Evolutionary conservation across 345 rosid species (phyloP), one percentile per base, ranked within the genome.

Genomic region (Aquilaria sinensis): DNA sequence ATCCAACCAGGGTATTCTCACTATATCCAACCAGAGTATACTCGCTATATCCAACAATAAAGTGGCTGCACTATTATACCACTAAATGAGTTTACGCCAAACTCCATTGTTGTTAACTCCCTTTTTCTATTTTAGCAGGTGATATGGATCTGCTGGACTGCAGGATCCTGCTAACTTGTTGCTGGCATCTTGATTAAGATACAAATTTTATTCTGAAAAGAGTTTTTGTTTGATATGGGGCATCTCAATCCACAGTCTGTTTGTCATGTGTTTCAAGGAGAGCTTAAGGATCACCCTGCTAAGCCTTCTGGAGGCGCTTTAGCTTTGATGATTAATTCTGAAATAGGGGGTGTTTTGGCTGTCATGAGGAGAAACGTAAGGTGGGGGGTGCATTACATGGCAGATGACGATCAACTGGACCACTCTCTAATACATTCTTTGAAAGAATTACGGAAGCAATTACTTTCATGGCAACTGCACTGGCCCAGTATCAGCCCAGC

Each of bases 361-460:
- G 90, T 88, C 65, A 83, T 88, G 87, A 78, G 91, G 69, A 85
- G 95, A 73, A 88, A 88, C 63, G 89, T 81, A 9, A 72, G 91
- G 58, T 85, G 95, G 95, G 89, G 89, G 49, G 77, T 74, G 11
- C 85, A 74, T 6, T 83, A 81, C 70, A 65, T 69, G 63, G 60
- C 77, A 10, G 88, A 75, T 63, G 91, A 83, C 68, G 89, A 83
- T 70, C 91, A 81, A 67, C 68, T 88, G 51, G 91, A 88, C 71
- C 95, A 88, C 72, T 63, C 87, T 62, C 80, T 85, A 47, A 88
- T 85, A 56, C 89, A 83, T 58, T 83, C 95, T 14, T 78, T 85
- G 69, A 88, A 85, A 73, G 83, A 72, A 70, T 64, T 88, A 68
- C 78, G 91, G 63, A 85, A 81, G 45, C 80, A 80, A 60, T 83